A percentile compares a stretch with the other conserved stretches of the same genome.
phyloP scores from a whole-genome alignment of 148 eudicot species.

The Chenopodium suecicum region DNA sequence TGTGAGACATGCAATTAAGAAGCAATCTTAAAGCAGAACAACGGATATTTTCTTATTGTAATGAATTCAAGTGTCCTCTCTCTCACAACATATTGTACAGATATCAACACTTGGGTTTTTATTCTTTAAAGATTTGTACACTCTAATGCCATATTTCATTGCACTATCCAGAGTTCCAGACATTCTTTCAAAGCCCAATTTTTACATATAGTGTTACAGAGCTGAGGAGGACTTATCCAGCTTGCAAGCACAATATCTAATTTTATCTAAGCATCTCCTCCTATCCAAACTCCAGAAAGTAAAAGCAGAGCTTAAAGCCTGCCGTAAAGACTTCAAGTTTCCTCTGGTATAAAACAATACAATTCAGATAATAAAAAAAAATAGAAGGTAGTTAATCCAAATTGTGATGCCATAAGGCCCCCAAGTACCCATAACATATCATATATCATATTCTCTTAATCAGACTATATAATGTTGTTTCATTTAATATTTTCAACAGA shows the following conservation, averaged over 20 bases:
- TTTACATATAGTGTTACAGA: neutral
- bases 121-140: too few species aligned
- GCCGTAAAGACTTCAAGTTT: neutral
- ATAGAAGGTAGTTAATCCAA: too few species aligned
- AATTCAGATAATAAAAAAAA: too few species aligned
- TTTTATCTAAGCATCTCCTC: neutral
- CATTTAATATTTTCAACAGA: too few species aligned
- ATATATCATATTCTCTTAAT: too few species aligned
- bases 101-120: neutral
- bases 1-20: neutral
- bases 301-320: neutral
- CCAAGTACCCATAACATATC: too few species aligned
- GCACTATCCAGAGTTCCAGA: neutral
- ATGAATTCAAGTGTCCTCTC: neutral
- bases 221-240: neutral
- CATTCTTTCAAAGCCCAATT: neutral
- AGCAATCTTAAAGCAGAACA: neutral
- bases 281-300: neutral
- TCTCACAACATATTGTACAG: neutral
- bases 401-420: neutral
- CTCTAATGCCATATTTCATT: neutral
- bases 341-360: neutral
- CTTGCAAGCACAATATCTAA: neutral
- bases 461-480: too few species aligned
- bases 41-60: too few species aligned